Percentiles rank a stretch among this genome's conserved stretches.
Evolutionary conservation across 495 filamentous ascomycete genomes (phyloP).

Genomic region (Usnea hakonensis): DNA sequence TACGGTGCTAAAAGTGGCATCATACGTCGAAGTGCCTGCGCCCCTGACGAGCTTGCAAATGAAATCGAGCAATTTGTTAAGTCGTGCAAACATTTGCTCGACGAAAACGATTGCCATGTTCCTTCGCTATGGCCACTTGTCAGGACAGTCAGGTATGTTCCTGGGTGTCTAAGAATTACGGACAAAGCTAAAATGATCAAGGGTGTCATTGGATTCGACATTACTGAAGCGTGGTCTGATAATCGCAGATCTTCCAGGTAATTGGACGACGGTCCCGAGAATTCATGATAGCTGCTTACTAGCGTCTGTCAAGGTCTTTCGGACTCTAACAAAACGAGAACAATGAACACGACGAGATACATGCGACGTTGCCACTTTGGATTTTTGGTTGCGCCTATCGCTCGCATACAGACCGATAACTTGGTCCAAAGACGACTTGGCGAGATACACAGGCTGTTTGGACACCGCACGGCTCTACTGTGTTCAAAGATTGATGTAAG

Average conservation of each 20-base stretch:
- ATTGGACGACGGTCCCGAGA: neutral
- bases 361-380: neutral
- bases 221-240: constrained; percentile 2
- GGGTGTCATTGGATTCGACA: neutral
- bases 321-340: constrained; percentile 1
- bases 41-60: neutral
- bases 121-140: constrained; percentile 8
- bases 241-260: constrained; percentile 12
- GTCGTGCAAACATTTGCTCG: neutral
- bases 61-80: neutral
- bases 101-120: neutral
- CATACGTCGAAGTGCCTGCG: neutral
- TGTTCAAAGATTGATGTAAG: constrained; percentile 6
- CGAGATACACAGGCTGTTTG: neutral
- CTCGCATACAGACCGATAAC: neutral
- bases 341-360: neutral
- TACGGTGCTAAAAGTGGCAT: neutral
- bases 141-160: neutral
- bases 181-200: neutral
- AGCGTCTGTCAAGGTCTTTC: neutral
- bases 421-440: neutral
- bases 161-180: neutral
- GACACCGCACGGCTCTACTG: neutral
- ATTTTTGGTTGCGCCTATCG: neutral
- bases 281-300: neutral